These are phyloP conservation scores for Moesziomyces sp. DNA, from an alignment of 1,284 basidiomycete species.

Conservation along the genomic window DNA sequence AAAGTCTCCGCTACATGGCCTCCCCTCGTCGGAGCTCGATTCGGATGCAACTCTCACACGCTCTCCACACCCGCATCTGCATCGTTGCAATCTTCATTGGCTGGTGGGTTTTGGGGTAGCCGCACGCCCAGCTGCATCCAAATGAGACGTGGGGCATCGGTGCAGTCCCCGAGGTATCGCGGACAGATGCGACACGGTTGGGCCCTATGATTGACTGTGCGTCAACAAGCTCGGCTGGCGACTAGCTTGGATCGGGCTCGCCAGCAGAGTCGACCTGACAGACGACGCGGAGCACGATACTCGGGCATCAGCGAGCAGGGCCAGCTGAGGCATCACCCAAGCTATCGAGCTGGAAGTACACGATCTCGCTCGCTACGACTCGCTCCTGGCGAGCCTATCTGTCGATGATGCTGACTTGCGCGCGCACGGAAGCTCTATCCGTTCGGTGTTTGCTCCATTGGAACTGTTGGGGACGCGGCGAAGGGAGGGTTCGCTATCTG, in stretches of 20 bases:
- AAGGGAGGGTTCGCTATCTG: background rate
- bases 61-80: too few species aligned
- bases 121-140: too few species aligned
- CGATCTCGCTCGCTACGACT: slow-evolving; percentile 6
- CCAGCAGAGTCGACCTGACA: slow-evolving; percentile 6
- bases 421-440: slow-evolving; percentile 5
- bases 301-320: background rate
- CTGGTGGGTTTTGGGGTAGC: background rate
- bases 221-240: background rate
- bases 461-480: too few species aligned
- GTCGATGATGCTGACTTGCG: slow-evolving; percentile 22
- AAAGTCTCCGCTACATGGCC: background rate
- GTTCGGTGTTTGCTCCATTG: background rate
- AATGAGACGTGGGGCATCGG: background rate
- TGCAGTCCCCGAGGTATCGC: background rate
- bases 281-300: slow-evolving; percentile 9
- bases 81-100: background rate
- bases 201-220: background rate
- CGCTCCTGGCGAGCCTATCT: background rate
- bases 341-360: background rate
- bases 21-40: background rate
- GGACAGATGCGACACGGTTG: too few species aligned
- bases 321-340: background rate
- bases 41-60: background rate
- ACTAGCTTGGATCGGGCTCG: background rate